phyloP scores from a whole-genome alignment of 192 early-diverging fungal species.

The Kickxella alabastrina region DNA sequence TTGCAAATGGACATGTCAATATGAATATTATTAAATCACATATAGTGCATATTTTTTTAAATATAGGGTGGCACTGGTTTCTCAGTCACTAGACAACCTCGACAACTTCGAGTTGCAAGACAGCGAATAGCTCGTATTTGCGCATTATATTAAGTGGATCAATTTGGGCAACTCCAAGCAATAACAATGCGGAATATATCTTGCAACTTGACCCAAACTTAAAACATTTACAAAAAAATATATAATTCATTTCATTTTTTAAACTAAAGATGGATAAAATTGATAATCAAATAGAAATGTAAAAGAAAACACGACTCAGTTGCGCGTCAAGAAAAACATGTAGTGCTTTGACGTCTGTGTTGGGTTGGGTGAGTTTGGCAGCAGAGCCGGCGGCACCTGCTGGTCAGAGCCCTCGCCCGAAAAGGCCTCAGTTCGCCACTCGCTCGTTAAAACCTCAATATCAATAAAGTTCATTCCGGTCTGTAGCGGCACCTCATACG shows the following conservation, averaged over 20 bases:
- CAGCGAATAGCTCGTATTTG: background rate
- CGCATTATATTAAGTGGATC: background rate
- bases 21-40: background rate
- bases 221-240: background rate
- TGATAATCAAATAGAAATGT: background rate
- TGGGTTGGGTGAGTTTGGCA: background rate
- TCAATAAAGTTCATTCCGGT: constrained; percentile 32
- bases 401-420: constrained; percentile 30
- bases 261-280: no score
- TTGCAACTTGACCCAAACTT: no score
- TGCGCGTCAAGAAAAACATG: constrained; percentile 32
- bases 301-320: background rate
- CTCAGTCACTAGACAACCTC: background rate
- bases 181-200: no score
- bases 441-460: constrained; percentile 24
- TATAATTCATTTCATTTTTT: background rate
- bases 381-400: constrained; percentile 36
- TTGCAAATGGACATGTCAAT: no score
- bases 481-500: constrained; percentile 36
- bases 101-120: no score
- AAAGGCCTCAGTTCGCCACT: constrained; percentile 26
- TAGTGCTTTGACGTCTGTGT: constrained; percentile 11
- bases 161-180: background rate
- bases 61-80: constrained; percentile 5
- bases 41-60: background rate